These are phyloP conservation scores for Mycena olivaceomarginata DNA, from an alignment of 768 basidiomycete species.

Conservation along the genomic window DNA sequence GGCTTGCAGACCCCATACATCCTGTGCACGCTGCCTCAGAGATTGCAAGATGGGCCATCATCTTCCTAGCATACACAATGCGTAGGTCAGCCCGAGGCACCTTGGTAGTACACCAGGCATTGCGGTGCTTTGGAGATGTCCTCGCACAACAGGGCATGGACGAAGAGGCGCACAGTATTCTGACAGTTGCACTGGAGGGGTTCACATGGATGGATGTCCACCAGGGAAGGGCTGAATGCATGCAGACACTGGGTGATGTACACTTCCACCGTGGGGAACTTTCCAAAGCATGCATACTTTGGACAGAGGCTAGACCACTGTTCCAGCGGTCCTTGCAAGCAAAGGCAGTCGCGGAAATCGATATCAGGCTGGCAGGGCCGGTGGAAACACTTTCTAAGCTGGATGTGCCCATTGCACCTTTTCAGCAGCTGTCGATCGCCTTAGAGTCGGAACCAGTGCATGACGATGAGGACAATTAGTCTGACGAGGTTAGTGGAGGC, in stretches of 20 bases:
- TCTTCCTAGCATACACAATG: slow-evolving; percentile 5
- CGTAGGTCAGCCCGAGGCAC: neutral
- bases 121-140: neutral
- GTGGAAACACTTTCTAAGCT: neutral
- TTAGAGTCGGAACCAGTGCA: too few species aligned
- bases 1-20: slow-evolving; percentile 5
- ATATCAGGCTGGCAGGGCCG: neutral
- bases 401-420: too few species aligned
- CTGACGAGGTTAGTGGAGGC: too few species aligned
- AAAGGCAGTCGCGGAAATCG: neutral
- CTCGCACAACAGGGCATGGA: neutral
- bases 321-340: slow-evolving; percentile 12
- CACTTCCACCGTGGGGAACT: neutral
- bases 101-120: slow-evolving; percentile 2
- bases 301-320: slow-evolving; percentile 11
- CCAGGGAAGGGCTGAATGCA: slow-evolving; percentile 6
- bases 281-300: neutral
- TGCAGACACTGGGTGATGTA: neutral
- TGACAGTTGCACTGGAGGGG: neutral
- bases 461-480: too few species aligned
- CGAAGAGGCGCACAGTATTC: neutral
- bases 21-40: neutral
- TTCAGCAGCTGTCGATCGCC: too few species aligned
- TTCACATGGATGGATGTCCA: slow-evolving; percentile 12
- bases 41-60: neutral